These are phyloP conservation scores for Aspergillus thermomutatus DNA, from an alignment of 2,329 filamentous ascomycete genomes.

Conservation along the genomic window DNA sequence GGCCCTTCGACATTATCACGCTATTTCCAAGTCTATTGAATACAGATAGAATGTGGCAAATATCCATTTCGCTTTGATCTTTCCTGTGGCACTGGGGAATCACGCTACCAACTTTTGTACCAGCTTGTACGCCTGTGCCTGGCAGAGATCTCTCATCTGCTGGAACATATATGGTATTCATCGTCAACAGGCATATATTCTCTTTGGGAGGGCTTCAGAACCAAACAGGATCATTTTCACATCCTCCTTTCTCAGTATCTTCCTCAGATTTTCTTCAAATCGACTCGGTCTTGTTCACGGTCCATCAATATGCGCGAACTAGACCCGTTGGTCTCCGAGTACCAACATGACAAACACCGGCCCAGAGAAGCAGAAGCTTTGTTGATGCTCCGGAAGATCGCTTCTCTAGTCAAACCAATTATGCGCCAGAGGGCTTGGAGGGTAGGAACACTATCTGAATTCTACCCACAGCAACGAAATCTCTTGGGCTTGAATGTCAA, in stretches of 20 bases:
- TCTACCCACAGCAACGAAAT: slow-evolving; percentile 71
- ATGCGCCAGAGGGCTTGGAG: slow-evolving; percentile 85
- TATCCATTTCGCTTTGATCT: neutral
- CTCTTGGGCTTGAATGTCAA: slow-evolving; percentile 81
- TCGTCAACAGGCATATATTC: neutral
- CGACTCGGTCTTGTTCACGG: neutral
- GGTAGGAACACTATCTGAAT: slow-evolving; percentile 76
- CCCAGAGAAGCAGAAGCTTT: slow-evolving; percentile 51
- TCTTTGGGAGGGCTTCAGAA: neutral
- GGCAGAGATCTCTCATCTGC: neutral
- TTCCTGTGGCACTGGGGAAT: neutral
- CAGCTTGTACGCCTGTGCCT: neutral
- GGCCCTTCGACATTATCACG: neutral
- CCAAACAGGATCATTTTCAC: neutral
- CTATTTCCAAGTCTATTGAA: neutral
- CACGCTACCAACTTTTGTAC: neutral
- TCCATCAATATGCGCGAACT: slow-evolving; percentile 39
- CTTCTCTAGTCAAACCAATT: slow-evolving; percentile 87
- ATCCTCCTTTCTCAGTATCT: neutral
- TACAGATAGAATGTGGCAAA: neutral
- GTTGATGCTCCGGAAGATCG: slow-evolving; percentile 69
- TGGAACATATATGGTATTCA: neutral
- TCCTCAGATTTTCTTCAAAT: neutral
- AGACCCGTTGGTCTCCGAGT: slow-evolving; percentile 49
- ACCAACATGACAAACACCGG: slow-evolving; percentile 51